Evolutionary conservation across 345 rosid genomes (phyloP).

Genomic region (Eutrema heterophyllum): DNA sequence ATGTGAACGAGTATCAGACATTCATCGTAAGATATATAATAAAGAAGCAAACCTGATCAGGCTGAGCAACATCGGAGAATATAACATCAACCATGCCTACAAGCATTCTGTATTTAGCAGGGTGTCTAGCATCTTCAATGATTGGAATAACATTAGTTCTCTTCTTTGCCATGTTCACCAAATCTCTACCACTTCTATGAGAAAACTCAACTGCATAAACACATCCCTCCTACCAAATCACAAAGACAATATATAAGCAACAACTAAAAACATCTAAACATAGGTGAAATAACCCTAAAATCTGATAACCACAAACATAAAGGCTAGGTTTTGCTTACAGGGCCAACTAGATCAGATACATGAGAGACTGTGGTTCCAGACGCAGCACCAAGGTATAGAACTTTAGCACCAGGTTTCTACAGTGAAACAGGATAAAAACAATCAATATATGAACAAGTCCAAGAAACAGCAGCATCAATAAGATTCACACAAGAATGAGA

Average conservation of each 20-base stretch:
- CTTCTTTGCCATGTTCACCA: conserved; percentile 99
- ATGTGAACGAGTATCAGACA: neutral
- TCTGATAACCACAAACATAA: neutral
- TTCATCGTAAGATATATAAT: neutral
- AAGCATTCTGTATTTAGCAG: conserved; percentile 92
- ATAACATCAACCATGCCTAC: conserved; percentile 99
- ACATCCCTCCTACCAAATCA: conserved; percentile 54
- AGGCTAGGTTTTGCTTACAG: conserved; percentile 42
- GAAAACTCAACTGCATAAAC: conserved; percentile 98
- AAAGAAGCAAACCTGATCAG: conserved; percentile 76
- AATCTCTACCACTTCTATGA: conserved; percentile 92
- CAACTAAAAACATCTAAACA: neutral
- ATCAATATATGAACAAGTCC: neutral
- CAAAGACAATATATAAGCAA: neutral
- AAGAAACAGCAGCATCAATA: neutral
- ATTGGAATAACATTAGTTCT: conserved; percentile 90
- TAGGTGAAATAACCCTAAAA: neutral
- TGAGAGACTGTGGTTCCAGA: conserved; percentile 99
- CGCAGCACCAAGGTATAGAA: conserved; percentile 97
- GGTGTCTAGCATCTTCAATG: conserved; percentile 99
- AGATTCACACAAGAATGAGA: neutral
- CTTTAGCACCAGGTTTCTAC: conserved; percentile 94
- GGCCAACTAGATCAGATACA: conserved; percentile 95
- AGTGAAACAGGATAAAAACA: neutral
- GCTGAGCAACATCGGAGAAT: conserved; percentile 99